These are phyloP conservation scores for Xylariales sp. DNA, from an alignment of 2,329 filamentous ascomycete genomes.

Conservation along the genomic window DNA sequence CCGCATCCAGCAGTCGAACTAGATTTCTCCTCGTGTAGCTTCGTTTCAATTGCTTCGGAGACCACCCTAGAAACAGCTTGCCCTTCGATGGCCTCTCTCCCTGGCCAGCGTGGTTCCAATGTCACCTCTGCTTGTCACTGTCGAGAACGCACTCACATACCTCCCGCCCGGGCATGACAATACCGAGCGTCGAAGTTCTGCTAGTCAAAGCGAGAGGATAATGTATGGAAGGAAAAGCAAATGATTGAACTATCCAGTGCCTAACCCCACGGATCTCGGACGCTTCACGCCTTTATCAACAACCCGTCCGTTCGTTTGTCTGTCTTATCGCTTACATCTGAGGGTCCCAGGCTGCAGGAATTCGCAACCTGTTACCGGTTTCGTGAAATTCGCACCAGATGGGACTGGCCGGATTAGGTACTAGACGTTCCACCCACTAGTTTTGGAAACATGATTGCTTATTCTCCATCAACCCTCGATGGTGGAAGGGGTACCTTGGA, in stretches of 20 bases:
- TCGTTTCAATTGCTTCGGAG: too few relatives aligned
- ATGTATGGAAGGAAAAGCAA: not conserved
- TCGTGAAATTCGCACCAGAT: too few relatives aligned
- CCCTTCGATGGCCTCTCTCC: not conserved
- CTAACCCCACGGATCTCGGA: too few relatives aligned
- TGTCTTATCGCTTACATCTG: not conserved
- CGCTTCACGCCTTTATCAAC: too few relatives aligned
- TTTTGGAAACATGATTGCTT: conserved; percentile 2
- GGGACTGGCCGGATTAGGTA: not conserved
- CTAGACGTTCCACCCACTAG: conserved; percentile 2
- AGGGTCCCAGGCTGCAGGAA: too few relatives aligned
- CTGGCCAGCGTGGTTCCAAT: not conserved
- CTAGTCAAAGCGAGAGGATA: too few relatives aligned
- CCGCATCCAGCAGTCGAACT: too few relatives aligned
- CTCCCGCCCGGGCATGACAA: too few relatives aligned
- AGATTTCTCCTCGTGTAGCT: not conserved
- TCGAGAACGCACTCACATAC: not conserved
- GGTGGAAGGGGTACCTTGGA: not conserved
- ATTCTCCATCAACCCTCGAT: not conserved
- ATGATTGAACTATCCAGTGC: too few relatives aligned
- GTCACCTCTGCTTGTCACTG: conserved; percentile 2
- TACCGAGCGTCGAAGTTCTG: too few relatives aligned
- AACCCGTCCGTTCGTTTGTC: not conserved
- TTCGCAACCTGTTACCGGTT: not conserved
- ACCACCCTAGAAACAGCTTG: too few relatives aligned